phyloP scores from a whole-genome alignment of 169 alveolate genomes.

The Sarcocystis neurona region DNA sequence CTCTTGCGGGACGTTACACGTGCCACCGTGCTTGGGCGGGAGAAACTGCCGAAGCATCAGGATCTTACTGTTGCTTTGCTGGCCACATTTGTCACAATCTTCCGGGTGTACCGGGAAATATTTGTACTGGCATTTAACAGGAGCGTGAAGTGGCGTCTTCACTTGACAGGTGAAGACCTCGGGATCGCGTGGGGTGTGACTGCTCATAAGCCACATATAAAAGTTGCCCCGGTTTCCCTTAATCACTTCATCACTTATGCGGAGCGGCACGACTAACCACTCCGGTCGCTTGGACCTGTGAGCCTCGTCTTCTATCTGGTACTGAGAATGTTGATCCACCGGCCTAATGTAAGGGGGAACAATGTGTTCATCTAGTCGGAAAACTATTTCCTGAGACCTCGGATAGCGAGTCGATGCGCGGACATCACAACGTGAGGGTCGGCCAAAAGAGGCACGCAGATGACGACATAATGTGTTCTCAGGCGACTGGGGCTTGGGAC shows the following conservation, averaged over 20 bases:
- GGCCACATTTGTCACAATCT: slow-evolving; percentile 49
- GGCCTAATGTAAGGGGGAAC: neutral
- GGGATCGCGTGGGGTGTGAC: slow-evolving; percentile 51
- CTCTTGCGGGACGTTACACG: slow-evolving; percentile 44
- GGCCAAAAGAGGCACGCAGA: too few species aligned
- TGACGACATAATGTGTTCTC: too few species aligned
- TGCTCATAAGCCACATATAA: slow-evolving; percentile 53
- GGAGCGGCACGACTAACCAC: slow-evolving; percentile 58
- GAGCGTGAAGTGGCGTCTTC: slow-evolving; percentile 40
- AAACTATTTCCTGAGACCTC: slow-evolving; percentile 1
- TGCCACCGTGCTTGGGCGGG: slow-evolving; percentile 41
- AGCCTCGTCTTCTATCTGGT: neutral
- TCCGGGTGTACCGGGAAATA: slow-evolving; percentile 42
- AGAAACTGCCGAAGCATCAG: slow-evolving; percentile 33
- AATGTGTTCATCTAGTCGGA: neutral
- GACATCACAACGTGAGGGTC: neutral
- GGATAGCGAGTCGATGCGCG: neutral
- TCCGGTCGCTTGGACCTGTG: slow-evolving; percentile 31
- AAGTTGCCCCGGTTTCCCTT: slow-evolving; percentile 56
- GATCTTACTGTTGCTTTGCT: neutral
- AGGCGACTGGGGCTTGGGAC: too few species aligned
- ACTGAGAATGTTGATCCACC: neutral
- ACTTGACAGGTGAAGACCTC: slow-evolving; percentile 57
- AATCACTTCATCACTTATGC: neutral
- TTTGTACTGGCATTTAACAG: slow-evolving; percentile 15